Evolutionary conservation across 108 stramenopile species (phyloP), one percentile per base, ranked within the genome.

Genomic region (Nannochloropsis oceanica): DNA sequence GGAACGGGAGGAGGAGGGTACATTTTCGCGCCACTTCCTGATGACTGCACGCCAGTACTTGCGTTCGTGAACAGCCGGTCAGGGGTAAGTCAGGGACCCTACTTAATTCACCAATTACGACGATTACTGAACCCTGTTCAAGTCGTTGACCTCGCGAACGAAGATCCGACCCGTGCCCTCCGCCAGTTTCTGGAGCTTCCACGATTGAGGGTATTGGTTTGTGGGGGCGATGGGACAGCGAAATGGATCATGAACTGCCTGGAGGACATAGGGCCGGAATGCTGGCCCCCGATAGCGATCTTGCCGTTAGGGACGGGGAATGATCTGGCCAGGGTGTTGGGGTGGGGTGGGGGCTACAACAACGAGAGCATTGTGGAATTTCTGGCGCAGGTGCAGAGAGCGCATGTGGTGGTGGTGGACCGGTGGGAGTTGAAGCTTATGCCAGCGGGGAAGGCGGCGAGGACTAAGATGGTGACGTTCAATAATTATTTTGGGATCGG

Each of bases 401-500:
- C n/a, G 79, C 80, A 87, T 80, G 87, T 87, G 83, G 80, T 83
- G 13, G 80, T 87, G 87, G 14, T 87, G 82, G 88, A 88, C 43
- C 27, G 86, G 42, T 88, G 88, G 88, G 85, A 86, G 18, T 79
- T 88, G 20, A 79, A 80, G 24, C 79, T 87, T 27, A 46, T 34
- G 43, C 22, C 87, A 5, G 43, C 87, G 1, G 79, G 43, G 34
- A 87, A 87, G 83, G 83, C 50, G 26, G 79, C 42, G 11, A 50
- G 44, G 79, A 44, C 50, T 11, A 87, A 84, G 43, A 44, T n/a
- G 42, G 84, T 86, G 86, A 85, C n/a, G 42, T 87, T 89, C 86
- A 86, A 86, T 80, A 89, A 89, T 85, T 89, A 89, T 87, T 79
- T 89, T 24, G 87, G 88, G 34, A 88, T 89, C 8, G 88, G 88